Evolutionary conservation across 805 yeast genomes (phyloP), one percentile per base, ranked within the genome.

Genomic region (Yamadazyma endophytica): DNA sequence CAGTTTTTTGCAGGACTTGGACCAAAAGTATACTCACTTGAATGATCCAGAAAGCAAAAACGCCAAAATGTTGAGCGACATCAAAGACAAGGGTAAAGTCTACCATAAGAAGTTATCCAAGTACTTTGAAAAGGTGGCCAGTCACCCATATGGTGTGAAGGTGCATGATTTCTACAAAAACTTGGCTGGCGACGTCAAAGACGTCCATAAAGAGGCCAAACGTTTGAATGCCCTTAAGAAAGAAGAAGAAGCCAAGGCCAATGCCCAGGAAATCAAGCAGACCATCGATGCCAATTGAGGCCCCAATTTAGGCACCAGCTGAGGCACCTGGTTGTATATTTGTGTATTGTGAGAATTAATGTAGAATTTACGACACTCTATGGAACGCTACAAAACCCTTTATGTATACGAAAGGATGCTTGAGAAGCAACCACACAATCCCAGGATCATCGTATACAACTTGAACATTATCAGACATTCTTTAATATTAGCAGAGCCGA

Each of bases 191-290:
- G 82, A 78, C 42, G 82, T 72, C 1, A 58, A 61, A 32, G 78
- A 77, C 34, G 83, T 83, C 29, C 89, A 84, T 54, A 70, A 65
- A 33, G 90, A 83, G 58, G 94, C 94, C 14, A 67, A 68, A 42
- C 68, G 90, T 46, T 66, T 83, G 50, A 82, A 82, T 13, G 80
- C 73, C 21, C 48, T 80, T 49, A 75, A 79, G 55, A 67, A 65
- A 47, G 47, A 49, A 18, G 40, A 54, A 21, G 41, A 36, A 27
- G 9, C 21, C n/a, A 21, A 36, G 18, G 7, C 11, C 7, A 13
- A 25, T 13, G 6, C 19, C 19, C 28, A 25, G 11, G 12, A 25
- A 13, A 12, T 9, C 11, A 25, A 25, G 9, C 14, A 23, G 12
- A 23, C 26, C 12, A 8, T 23, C 9, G 21, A 19, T 19, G 21